A percentile compares a stretch with the other conserved stretches of the same genome.
Evolutionary conservation across 1,284 basidiomycete genomes (phyloP).

Genomic region (Ganoderma lingzhi): DNA sequence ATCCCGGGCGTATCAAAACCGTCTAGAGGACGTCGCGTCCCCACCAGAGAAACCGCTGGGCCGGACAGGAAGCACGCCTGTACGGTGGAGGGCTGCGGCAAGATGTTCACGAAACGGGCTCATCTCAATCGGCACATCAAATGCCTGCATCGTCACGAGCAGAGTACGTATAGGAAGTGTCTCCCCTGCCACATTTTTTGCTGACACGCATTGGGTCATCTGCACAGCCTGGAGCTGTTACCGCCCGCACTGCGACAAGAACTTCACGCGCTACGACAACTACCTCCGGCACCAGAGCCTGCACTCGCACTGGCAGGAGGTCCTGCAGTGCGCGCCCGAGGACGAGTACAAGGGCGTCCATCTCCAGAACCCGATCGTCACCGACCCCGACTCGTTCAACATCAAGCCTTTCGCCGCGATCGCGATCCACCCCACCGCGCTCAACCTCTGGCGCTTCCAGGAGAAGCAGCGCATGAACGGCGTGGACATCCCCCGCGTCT

Average conservation of each 20-base stretch:
- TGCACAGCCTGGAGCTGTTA: constrained; percentile 24
- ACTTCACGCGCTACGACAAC: constrained; percentile 31
- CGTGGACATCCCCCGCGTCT: background rate
- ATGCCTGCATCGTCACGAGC: constrained; percentile 80
- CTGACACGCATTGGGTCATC: background rate
- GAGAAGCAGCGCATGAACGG: constrained; percentile 19
- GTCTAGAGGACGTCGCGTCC: constrained; percentile 73
- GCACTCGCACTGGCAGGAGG: constrained; percentile 32
- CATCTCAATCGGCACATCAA: constrained; percentile 83
- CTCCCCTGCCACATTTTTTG: background rate
- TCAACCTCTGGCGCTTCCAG: constrained; percentile 21
- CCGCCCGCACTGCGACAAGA: constrained; percentile 28
- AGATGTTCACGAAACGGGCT: constrained; percentile 77
- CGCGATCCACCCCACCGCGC: constrained; percentile 15
- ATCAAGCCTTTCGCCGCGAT: constrained; percentile 26
- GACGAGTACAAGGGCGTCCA: constrained; percentile 29
- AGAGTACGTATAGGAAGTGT: constrained; percentile 60
- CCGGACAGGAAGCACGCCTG: constrained; percentile 61
- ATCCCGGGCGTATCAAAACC: constrained; percentile 79
- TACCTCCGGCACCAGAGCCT: constrained; percentile 24
- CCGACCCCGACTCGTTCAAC: constrained; percentile 5
- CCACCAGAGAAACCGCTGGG: constrained; percentile 47
- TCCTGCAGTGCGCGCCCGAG: constrained; percentile 32
- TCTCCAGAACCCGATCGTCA: constrained; percentile 21
- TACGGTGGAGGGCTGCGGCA: constrained; percentile 72